phyloP scores from a whole-genome alignment of 257 asterid genomes.

The Handroanthus guayacan region DNA sequence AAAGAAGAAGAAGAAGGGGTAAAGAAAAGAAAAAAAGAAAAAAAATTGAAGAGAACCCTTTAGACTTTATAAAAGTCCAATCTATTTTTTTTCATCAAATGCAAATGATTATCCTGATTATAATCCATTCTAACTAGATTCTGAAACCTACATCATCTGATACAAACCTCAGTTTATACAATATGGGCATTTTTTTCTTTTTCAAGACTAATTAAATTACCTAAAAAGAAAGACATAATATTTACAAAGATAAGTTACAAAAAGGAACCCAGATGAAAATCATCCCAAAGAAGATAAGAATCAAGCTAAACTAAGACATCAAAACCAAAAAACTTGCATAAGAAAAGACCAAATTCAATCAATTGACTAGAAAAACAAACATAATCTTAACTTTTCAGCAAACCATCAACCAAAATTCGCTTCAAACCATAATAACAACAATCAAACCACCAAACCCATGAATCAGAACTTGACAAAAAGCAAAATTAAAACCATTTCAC shows the following conservation, averaged over 20 bases:
- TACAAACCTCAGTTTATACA: neutral
- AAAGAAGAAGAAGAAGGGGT: too few relatives aligned
- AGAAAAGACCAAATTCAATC: neutral
- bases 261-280: neutral
- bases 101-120: constrained; percentile 4
- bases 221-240: neutral
- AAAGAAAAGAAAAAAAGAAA: too few relatives aligned
- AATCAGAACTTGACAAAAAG: constrained; percentile 27
- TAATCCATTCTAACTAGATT: constrained; percentile 8
- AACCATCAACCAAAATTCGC: constrained; percentile 25
- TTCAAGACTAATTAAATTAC: constrained; percentile 23
- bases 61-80: neutral
- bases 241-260: neutral
- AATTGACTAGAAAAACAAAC: constrained; percentile 31
- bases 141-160: constrained; percentile 14
- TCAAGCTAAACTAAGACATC: neutral
- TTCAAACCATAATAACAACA: constrained; percentile 19
- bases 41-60: too few relatives aligned
- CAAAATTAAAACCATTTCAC: neutral
- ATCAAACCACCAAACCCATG: constrained; percentile 32
- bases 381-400: constrained; percentile 11
- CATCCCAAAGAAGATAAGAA: neutral
- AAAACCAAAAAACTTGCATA: neutral
- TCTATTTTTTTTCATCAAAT: constrained; percentile 1
- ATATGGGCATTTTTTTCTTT: constrained; percentile 2